A percentile compares a stretch with the other conserved stretches of the same genome.
Conservation (phyloP, 2,329 filamentous ascomycete species). For the Aspergillus tanneri region DNA sequence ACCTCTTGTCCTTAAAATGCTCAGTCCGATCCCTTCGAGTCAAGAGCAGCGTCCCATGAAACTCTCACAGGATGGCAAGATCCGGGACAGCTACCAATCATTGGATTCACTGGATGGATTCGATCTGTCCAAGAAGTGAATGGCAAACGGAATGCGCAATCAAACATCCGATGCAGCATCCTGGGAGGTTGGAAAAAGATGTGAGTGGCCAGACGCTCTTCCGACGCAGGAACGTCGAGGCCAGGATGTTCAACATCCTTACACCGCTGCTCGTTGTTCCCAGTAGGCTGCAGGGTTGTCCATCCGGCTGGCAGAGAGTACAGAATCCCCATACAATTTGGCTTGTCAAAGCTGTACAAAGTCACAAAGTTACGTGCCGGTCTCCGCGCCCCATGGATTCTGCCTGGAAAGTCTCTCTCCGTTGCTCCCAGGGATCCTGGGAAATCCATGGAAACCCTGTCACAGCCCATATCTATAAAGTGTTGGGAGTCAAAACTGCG, state of each 20-base stretch:
- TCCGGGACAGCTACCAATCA: not conserved
- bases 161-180: slow-evolving; percentile 12
- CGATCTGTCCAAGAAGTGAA: not conserved
- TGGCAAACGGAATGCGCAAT: slow-evolving; percentile 6
- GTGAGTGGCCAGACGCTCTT: not conserved
- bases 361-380: no score
- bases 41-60: not conserved
- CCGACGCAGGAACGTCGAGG: slow-evolving; percentile 9
- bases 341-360: not conserved
- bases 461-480: not conserved
- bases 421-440: no score
- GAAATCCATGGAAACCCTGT: no score
- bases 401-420: no score
- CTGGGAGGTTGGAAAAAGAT: not conserved
- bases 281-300: no score
- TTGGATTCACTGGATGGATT: not conserved
- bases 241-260: no score
- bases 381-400: no score
- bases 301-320: not conserved
- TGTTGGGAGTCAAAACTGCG: no score
- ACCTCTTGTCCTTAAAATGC: not conserved
- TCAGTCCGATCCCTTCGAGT: not conserved
- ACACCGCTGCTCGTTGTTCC: not conserved
- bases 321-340: not conserved
- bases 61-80: not conserved